Base-by-base conservation (phyloP, 192 early-diverging fungal genomes). In the Umbelopsis vinacea region DNA sequence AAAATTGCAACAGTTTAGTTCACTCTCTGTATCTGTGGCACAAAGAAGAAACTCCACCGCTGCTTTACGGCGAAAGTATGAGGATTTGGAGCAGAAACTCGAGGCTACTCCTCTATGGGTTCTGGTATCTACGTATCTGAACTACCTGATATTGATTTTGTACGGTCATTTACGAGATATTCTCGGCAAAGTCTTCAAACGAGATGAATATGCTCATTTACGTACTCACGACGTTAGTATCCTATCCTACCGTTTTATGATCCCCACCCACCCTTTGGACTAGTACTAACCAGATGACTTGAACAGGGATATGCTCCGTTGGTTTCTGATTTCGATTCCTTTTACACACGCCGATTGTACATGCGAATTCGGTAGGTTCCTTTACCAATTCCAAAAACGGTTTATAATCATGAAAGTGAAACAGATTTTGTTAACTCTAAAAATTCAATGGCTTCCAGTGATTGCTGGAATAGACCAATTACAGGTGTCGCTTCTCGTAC, bases 291-390 rank as follows among this genome's bases (percentile, higher is more conserved):
- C 19, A 6, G 19, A 29, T 48, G 15, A 21, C n/a, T 50, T 29
- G 14, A 33, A 40, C 77, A 93, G 89, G 94, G 97, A 17, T 96
- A 92, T 78, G 96, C 97, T 43, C 93, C 96, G 40, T 80, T 99
- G 71, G 94, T 92, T 55, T 95, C 93, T 35, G 97, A 97, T 72
- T 99, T 97, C 85, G 96, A 99, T 75, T 95, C 93, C 67, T 94
- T 99, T 83, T 98, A 96, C 88, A 91, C 90, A 55, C 88, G 97
- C 35, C 91, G 94, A 46, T 84, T 99, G 38, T 96, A 95, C 74
- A 71, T 77, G 33, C 70, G 76, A 43, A 77, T 77, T 69, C 76
- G 73, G 73, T 74, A 72, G 46, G 52, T 35, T 17, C 15, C 4
- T 0, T 14, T 19, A 5, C 53, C 10, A 35, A n/a, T n/a, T n/a